A percentile compares a stretch with the other conserved stretches of the same genome.
These are phyloP conservation scores for Mortierella sp. DNA, from an alignment of 371 early-diverging fungal species.

Conservation along the genomic window DNA sequence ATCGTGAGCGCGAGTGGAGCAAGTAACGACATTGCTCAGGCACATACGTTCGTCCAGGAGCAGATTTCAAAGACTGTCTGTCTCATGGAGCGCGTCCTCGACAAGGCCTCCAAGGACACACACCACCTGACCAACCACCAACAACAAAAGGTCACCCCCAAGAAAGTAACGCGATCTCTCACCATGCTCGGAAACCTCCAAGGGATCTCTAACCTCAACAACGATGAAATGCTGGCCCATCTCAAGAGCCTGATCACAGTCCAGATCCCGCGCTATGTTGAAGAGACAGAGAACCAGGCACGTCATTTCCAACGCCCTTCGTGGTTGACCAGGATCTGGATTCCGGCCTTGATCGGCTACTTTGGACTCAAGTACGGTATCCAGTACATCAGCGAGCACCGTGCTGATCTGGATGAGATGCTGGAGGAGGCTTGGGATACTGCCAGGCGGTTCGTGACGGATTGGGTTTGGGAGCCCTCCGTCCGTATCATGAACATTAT, in stretches of 20 bases:
- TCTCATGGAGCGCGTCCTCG: constrained; percentile 53
- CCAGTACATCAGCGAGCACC: constrained; percentile 61
- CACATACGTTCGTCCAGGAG: constrained; percentile 41
- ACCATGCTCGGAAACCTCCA: constrained; percentile 45
- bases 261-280: constrained; percentile 37
- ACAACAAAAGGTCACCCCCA: constrained; percentile 33
- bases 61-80: constrained; percentile 53
- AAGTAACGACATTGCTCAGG: constrained; percentile 12
- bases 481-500: constrained; percentile 87
- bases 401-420: constrained; percentile 65
- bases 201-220: constrained; percentile 22
- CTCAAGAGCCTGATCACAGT: constrained; percentile 34
- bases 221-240: constrained; percentile 28
- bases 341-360: constrained; percentile 49
- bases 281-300: constrained; percentile 43
- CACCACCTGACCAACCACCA: constrained; percentile 27
- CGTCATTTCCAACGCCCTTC: constrained; percentile 30
- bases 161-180: constrained; percentile 36
- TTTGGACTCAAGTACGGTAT: constrained; percentile 59
- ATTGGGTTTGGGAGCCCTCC: constrained; percentile 89
- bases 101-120: constrained; percentile 43
- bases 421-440: constrained; percentile 67
- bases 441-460: constrained; percentile 66
- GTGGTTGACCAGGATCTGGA: constrained; percentile 43
- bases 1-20: constrained; percentile 1